Evolutionary conservation across 2,329 filamentous ascomycete species (phyloP).

Genomic region (Alternaria triticimaculans): DNA sequence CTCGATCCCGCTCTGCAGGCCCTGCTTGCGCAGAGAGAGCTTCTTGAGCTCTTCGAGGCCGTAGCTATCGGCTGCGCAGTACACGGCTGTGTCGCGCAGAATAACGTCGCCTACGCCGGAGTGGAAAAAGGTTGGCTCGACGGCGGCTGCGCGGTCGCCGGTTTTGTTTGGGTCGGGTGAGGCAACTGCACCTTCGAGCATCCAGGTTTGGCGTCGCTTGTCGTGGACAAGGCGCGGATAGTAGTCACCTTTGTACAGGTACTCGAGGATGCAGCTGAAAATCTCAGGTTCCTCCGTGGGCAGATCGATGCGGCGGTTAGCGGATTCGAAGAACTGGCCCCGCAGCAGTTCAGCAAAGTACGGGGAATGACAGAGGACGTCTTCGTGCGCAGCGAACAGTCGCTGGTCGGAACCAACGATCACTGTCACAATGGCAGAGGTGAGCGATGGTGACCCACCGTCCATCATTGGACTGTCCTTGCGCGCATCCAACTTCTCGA

Average conservation of each 20-base stretch:
- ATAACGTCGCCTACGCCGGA: slow-evolving; percentile 75
- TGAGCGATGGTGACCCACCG: slow-evolving; percentile 59
- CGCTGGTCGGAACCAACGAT: slow-evolving; percentile 84
- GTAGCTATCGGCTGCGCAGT: slow-evolving; percentile 90
- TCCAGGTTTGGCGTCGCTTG: slow-evolving; percentile 85
- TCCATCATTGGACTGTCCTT: slow-evolving; percentile 66
- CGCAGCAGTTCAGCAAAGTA: slow-evolving; percentile 79
- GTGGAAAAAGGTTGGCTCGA: slow-evolving; percentile 80
- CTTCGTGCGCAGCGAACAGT: slow-evolving; percentile 93
- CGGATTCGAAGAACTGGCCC: slow-evolving; percentile 73
- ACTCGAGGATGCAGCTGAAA: slow-evolving; percentile 93
- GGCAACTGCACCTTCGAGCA: slow-evolving; percentile 76
- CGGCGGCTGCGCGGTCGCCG: slow-evolving; percentile 62
- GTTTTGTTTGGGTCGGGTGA: slow-evolving; percentile 62
- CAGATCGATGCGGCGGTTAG: slow-evolving; percentile 78
- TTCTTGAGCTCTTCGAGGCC: slow-evolving; percentile 91
- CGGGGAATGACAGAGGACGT: slow-evolving; percentile 84
- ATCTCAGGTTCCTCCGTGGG: slow-evolving; percentile 85
- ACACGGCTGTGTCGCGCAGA: slow-evolving; percentile 91
- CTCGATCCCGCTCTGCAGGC: slow-evolving; percentile 89
- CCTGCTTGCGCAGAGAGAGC: slow-evolving; percentile 91
- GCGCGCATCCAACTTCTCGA: slow-evolving; percentile 70
- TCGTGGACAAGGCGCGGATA: slow-evolving; percentile 87
- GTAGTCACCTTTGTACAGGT: slow-evolving; percentile 96
- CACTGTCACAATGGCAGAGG: slow-evolving; percentile 82